These are phyloP conservation scores for Cyberlindnera maclurae DNA, from an alignment of 805 yeast species.

Conservation along the genomic window DNA sequence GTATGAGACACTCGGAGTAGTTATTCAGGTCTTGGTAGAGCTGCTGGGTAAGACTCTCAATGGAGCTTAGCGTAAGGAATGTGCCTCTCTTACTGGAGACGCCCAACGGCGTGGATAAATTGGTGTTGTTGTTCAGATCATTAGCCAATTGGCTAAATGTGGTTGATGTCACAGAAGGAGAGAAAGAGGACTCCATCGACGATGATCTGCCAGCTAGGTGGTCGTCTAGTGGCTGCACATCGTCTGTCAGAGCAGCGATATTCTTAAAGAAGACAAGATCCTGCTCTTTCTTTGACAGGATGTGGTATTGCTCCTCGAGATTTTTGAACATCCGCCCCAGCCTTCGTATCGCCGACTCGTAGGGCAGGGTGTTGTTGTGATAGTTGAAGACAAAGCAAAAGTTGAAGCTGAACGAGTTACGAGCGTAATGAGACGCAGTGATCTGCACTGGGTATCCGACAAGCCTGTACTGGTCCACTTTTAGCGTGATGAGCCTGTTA, in stretches of 20 bases:
- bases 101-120: slow-evolving; percentile 23
- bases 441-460: slow-evolving; percentile 88
- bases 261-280: slow-evolving; percentile 30
- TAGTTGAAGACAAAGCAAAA: slow-evolving; percentile 87
- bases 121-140: slow-evolving; percentile 19
- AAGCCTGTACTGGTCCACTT: slow-evolving; percentile 61
- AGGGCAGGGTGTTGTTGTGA: slow-evolving; percentile 74
- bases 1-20: slow-evolving; percentile 93
- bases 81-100: slow-evolving; percentile 15
- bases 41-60: slow-evolving; percentile 78
- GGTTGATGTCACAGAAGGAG: slow-evolving; percentile 12
- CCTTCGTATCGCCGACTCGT: slow-evolving; percentile 77
- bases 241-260: slow-evolving; percentile 2
- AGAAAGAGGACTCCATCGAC: slow-evolving; percentile 15
- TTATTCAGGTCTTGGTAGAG: slow-evolving; percentile 91
- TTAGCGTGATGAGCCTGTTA: slow-evolving; percentile 69
- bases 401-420: slow-evolving; percentile 91
- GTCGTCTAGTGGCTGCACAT: slow-evolving; percentile 7
- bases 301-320: slow-evolving; percentile 80
- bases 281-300: slow-evolving; percentile 51
- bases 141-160: slow-evolving; percentile 23
- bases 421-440: slow-evolving; percentile 63
- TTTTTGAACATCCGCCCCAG: slow-evolving; percentile 86
- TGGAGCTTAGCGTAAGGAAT: slow-evolving; percentile 32
- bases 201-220: slow-evolving; percentile 10